Evolutionary conservation across 371 early-diverging fungal genomes (phyloP).

Genomic region (Mucor racemosus): DNA sequence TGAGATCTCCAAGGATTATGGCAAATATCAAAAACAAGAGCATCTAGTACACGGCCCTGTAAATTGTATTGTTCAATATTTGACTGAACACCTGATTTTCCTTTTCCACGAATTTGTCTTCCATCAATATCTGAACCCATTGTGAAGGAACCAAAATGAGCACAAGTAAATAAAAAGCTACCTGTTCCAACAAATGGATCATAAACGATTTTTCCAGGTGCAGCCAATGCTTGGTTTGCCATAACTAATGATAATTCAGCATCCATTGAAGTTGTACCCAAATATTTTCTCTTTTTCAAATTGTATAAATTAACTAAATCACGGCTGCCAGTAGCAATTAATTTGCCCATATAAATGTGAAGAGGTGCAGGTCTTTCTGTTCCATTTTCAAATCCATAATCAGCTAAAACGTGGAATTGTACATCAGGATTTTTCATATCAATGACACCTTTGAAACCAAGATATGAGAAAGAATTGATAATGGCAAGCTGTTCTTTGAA

Average conservation of each 20-base stretch:
- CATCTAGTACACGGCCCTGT: constrained; percentile 75
- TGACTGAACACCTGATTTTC: constrained; percentile 53
- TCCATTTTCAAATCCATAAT: constrained; percentile 63
- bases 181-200: constrained; percentile 99
- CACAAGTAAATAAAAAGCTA: constrained; percentile 87
- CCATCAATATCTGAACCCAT: constrained; percentile 98
- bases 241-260: constrained; percentile 95
- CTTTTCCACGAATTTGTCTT: constrained; percentile 94
- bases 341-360: constrained; percentile 75
- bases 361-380: constrained; percentile 45
- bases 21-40: constrained; percentile 86
- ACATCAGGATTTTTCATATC: constrained; percentile 84
- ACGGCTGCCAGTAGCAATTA: constrained; percentile 74
- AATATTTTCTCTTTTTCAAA: constrained; percentile 90
- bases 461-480: constrained; percentile 66
- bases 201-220: constrained; percentile 81
- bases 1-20: constrained; percentile 84
- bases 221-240: constrained; percentile 91
- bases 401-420: constrained; percentile 79
- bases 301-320: constrained; percentile 79
- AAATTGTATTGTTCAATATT: constrained; percentile 88
- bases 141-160: constrained; percentile 92
- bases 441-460: constrained; percentile 54
- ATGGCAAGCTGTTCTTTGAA: constrained; percentile 72
- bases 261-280: constrained; percentile 98